Percentiles rank a stretch among this genome's conserved stretches.
phyloP scores from a whole-genome alignment of 2,329 filamentous ascomycete species.

The Delphinella strobiligena region DNA sequence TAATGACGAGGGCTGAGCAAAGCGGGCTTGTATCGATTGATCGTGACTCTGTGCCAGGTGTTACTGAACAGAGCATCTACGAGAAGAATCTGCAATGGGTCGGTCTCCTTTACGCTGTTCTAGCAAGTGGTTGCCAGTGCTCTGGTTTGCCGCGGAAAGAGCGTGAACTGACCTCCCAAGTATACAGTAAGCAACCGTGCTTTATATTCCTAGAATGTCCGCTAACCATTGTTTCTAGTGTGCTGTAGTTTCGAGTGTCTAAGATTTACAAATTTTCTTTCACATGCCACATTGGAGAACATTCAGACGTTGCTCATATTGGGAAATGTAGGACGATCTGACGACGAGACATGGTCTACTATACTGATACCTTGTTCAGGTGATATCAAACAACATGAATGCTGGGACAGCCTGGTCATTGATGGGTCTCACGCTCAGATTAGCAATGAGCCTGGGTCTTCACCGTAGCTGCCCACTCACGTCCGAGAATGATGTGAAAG shows the following conservation, averaged over 20 bases:
- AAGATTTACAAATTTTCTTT: slow-evolving; percentile 52
- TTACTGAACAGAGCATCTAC: slow-evolving; percentile 44
- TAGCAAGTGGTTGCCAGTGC: slow-evolving; percentile 52
- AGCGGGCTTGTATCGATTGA: slow-evolving; percentile 15
- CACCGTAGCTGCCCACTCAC: slow-evolving; percentile 46
- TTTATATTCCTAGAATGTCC: background rate
- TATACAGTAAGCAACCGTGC: slow-evolving; percentile 37
- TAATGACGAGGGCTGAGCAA: slow-evolving; percentile 38
- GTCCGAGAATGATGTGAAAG: slow-evolving; percentile 32
- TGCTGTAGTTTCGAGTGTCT: slow-evolving; percentile 55
- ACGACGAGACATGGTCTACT: background rate
- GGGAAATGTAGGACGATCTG: slow-evolving; percentile 38
- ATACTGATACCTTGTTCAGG: slow-evolving; percentile 1
- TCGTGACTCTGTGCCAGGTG: slow-evolving; percentile 22
- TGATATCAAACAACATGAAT: slow-evolving; percentile 52
- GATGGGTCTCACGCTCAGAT: slow-evolving; percentile 47
- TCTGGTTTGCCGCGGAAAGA: slow-evolving; percentile 46
- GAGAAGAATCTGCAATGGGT: slow-evolving; percentile 47
- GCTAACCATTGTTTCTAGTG: slow-evolving; percentile 28
- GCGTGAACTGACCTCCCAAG: slow-evolving; percentile 50
- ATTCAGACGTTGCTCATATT: slow-evolving; percentile 52
- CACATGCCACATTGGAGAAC: slow-evolving; percentile 47
- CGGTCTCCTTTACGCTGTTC: slow-evolving; percentile 47
- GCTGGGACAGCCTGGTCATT: slow-evolving; percentile 52
- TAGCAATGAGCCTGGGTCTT: slow-evolving; percentile 48